phyloP scores from a whole-genome alignment of 192 early-diverging fungal genomes.

The Rhizoclosmatium globosum region DNA sequence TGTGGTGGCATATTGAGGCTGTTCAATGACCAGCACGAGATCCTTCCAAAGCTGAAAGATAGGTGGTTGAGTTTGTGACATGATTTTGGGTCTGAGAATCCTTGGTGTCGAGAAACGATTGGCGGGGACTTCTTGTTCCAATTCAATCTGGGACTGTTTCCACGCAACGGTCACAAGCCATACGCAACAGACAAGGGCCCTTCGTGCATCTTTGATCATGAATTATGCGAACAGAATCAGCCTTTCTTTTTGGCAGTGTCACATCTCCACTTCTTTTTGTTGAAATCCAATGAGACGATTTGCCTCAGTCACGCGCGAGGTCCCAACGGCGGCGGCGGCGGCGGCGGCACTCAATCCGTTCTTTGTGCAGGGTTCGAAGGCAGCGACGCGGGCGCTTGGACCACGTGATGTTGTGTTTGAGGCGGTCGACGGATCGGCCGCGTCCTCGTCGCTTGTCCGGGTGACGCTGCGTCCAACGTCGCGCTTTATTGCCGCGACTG shows the following conservation, averaged over 20 bases:
- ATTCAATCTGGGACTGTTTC: too few species aligned
- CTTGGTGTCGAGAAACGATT: too few species aligned
- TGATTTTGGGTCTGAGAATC: neutral
- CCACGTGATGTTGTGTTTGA: neutral
- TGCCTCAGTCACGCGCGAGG: neutral
- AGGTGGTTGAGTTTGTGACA: neutral
- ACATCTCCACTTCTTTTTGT: neutral
- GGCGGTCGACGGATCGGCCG: neutral
- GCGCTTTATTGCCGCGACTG: constrained; percentile 15
- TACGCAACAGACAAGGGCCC: too few species aligned
- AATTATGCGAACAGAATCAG: too few species aligned
- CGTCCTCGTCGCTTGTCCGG: neutral
- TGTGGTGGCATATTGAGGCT: neutral
- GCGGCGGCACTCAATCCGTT: neutral
- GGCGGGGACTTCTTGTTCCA: too few species aligned
- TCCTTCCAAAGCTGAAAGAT: constrained; percentile 6
- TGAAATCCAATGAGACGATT: neutral
- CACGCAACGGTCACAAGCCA: too few species aligned
- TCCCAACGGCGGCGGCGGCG: too few species aligned
- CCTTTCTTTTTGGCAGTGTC: too few species aligned
- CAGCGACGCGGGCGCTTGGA: neutral
- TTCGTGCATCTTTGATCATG: too few species aligned
- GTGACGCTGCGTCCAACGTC: constrained; percentile 15
- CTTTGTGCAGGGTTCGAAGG: neutral
- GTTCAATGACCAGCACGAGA: neutral